These are phyloP conservation scores for Lithospermum erythrorhizon DNA, from an alignment of 257 asterid genomes.

Conservation along the genomic window DNA sequence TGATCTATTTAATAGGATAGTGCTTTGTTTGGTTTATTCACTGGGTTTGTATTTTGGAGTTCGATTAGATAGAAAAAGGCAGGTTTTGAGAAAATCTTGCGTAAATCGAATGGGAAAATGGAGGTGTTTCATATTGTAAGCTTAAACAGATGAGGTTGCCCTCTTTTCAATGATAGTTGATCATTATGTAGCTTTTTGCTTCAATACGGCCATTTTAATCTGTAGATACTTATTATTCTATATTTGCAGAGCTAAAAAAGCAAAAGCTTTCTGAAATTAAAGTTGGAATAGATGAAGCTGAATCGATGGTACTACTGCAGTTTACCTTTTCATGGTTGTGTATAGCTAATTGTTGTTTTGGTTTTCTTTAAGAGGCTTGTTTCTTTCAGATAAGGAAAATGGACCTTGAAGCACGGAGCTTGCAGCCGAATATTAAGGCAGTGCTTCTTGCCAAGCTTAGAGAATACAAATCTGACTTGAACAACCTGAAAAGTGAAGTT, in stretches of 20 bases:
- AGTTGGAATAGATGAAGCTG: constrained; percentile 66
- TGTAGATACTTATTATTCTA: background rate
- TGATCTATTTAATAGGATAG: too few species aligned
- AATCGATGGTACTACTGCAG: constrained; percentile 42
- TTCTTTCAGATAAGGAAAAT: constrained; percentile 55
- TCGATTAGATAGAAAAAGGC: background rate
- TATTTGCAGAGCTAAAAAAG: constrained; percentile 62
- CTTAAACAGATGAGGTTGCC: too few species aligned
- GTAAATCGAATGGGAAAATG: background rate
- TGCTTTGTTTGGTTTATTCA: too few species aligned
- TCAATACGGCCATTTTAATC: background rate
- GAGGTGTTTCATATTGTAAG: background rate
- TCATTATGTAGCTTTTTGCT: background rate
- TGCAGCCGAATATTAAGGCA: constrained; percentile 67
- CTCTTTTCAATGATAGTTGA: background rate
- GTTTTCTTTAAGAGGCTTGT: constrained; percentile 12
- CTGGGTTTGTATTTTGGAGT: too few species aligned
- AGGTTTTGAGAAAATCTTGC: background rate
- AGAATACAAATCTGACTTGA: constrained; percentile 73
- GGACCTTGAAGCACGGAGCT: constrained; percentile 79
- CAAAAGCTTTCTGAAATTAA: constrained; percentile 54
- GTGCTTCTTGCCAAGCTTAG: constrained; percentile 77
- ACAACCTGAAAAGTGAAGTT: constrained; percentile 54
- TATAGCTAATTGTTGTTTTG: background rate
- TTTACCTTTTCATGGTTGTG: background rate